Percentiles rank a stretch among this genome's conserved stretches.
These are phyloP conservation scores for Rhodomyrtus tomentosa DNA, from an alignment of 345 rosid species.

Conservation along the genomic window DNA sequence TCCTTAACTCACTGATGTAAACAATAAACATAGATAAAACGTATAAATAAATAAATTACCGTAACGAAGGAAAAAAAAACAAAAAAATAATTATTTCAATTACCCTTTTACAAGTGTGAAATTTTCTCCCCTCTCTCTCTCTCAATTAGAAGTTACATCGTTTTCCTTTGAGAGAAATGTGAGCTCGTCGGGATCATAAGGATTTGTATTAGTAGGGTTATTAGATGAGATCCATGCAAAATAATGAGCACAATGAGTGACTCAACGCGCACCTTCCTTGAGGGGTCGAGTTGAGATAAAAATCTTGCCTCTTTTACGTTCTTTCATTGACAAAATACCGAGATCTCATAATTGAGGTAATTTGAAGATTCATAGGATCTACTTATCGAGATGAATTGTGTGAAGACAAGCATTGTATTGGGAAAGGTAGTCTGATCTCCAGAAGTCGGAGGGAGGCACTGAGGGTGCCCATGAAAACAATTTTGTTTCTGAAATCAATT, in stretches of 20 bases:
- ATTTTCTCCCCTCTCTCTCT: background rate
- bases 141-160: too few species aligned
- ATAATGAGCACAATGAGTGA: rapidly evolving
- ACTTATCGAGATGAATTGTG: rapidly evolving
- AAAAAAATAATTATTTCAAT: background rate
- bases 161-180: too few species aligned
- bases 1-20: background rate
- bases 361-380: rapidly evolving
- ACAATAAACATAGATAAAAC: background rate
- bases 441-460: rapidly evolving
- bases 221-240: too few species aligned
- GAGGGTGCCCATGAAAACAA: too few species aligned
- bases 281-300: rapidly evolving
- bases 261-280: background rate
- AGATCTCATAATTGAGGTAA: rapidly evolving
- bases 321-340: rapidly evolving
- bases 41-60: background rate
- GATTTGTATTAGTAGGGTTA: too few species aligned
- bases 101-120: background rate
- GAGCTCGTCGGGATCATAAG: too few species aligned
- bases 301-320: background rate
- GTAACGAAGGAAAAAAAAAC: rapidly evolving
- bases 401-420: rapidly evolving
- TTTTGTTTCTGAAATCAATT: too few species aligned
- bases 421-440: background rate